Percentiles rank a stretch among this genome's conserved stretches.
Conservation (phyloP, 345 rosid genomes). For the Eucalyptus paniculata region DNA sequence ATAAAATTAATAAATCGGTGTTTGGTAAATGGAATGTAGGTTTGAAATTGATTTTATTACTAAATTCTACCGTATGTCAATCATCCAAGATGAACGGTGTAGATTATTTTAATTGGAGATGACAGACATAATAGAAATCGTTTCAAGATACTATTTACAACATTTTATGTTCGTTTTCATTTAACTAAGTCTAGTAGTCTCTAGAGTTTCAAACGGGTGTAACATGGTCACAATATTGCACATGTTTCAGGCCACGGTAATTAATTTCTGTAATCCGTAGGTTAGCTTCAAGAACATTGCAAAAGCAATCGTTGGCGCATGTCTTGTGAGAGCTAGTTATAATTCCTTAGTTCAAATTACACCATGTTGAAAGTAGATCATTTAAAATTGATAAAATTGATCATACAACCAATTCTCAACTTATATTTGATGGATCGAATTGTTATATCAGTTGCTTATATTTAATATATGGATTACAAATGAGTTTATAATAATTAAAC, state of each 20-base stretch:
- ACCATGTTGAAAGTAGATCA: background rate
- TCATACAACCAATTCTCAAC: fast-evolving
- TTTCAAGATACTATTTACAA: fast-evolving
- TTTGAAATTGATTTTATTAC: background rate
- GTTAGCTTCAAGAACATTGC: background rate
- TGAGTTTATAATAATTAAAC: background rate
- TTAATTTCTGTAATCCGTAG: fast-evolving
- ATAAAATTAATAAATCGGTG: too few species aligned
- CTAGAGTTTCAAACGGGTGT: background rate
- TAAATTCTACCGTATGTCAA: fast-evolving
- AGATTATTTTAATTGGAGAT: background rate
- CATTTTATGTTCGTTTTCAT: too few species aligned
- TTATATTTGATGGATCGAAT: too few species aligned
- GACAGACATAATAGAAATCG: background rate
- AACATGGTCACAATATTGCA: background rate
- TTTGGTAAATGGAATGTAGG: background rate
- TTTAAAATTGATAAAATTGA: too few species aligned
- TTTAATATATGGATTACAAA: background rate
- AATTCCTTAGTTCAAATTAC: background rate
- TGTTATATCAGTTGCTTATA: too few species aligned
- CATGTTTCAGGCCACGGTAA: fast-evolving
- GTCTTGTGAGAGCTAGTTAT: too few species aligned
- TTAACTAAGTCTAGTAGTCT: background rate
- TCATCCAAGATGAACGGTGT: background rate
- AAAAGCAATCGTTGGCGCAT: background rate